These are phyloP conservation scores for Eimeria acervulina DNA, from an alignment of 169 alveolate species.

Conservation along the genomic window DNA sequence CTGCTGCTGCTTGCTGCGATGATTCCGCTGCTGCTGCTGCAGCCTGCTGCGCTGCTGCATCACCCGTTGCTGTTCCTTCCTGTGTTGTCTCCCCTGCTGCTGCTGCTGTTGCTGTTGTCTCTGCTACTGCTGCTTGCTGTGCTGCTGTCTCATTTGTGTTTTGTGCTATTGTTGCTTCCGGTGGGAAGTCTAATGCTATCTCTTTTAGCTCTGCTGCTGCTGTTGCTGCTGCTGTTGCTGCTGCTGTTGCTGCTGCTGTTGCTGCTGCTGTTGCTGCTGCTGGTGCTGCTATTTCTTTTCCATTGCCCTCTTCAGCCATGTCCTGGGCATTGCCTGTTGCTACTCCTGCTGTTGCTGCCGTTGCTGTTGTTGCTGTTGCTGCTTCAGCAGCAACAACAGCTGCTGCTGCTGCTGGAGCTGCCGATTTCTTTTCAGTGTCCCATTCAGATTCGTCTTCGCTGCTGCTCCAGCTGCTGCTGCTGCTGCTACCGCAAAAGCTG, in stretches of 20 bases:
- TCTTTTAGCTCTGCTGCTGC: background rate
- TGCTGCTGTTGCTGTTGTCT: background rate
- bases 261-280: background rate
- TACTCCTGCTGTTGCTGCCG: background rate
- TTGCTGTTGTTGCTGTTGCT: background rate
- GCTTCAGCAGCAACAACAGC: no score
- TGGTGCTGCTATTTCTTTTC: background rate
- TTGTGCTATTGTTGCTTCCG: background rate
- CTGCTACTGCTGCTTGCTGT: no score
- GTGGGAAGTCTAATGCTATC: background rate
- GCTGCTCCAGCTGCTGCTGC: constrained; percentile 43
- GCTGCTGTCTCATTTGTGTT: background rate
- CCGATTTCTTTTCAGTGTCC: background rate
- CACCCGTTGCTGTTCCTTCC: no score
- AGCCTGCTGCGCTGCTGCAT: background rate
- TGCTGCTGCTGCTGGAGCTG: background rate
- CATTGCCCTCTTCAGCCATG: background rate
- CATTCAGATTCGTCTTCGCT: background rate
- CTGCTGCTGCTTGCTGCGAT: constrained; percentile 15
- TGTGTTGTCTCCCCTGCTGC: no score
- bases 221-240: background rate
- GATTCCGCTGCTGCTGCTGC: background rate
- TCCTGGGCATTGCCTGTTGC: background rate
- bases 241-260: background rate
- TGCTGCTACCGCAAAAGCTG: background rate